Evolutionary conservation across 2,329 filamentous ascomycete species (phyloP).

Genomic region (Alternaria infectoria): DNA sequence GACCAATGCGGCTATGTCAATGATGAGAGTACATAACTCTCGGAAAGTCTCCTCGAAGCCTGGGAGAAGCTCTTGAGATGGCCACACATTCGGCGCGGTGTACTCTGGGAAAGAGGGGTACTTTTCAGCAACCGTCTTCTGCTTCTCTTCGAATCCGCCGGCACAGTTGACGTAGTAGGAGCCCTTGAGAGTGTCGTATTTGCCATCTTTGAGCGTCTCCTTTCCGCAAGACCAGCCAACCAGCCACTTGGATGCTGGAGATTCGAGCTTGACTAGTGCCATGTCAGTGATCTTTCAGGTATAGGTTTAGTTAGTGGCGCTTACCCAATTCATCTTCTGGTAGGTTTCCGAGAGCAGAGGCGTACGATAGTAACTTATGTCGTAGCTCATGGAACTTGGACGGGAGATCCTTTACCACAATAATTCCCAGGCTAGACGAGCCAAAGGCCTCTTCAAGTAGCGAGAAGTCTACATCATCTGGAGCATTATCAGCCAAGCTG

Average conservation of each 20-base stretch:
- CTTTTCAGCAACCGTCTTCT: slow-evolving; percentile 56
- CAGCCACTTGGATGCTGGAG: slow-evolving; percentile 62
- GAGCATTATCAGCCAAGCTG: not conserved
- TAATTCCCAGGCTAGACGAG: slow-evolving; percentile 86
- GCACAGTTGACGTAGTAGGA: slow-evolving; percentile 86
- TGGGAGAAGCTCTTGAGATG: slow-evolving; percentile 69
- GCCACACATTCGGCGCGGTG: slow-evolving; percentile 90
- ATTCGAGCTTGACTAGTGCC: slow-evolving; percentile 53
- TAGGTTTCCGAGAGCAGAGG: slow-evolving; percentile 87
- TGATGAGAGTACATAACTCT: slow-evolving; percentile 80
- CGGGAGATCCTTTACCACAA: slow-evolving; percentile 88
- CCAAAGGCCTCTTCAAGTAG: slow-evolving; percentile 83
- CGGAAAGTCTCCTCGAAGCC: slow-evolving; percentile 78
- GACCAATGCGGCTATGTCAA: slow-evolving; percentile 87
- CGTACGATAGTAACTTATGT: slow-evolving; percentile 78
- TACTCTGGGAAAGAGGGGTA: slow-evolving; percentile 84
- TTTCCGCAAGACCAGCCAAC: slow-evolving; percentile 82
- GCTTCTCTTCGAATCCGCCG: slow-evolving; percentile 62
- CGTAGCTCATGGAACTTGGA: slow-evolving; percentile 73
- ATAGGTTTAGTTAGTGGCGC: slow-evolving; percentile 14
- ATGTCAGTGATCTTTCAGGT: not conserved
- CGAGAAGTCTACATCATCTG: slow-evolving; percentile 71
- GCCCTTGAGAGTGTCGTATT: slow-evolving; percentile 80
- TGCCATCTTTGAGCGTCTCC: slow-evolving; percentile 78
- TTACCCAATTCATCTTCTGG: slow-evolving; percentile 73